phyloP scores from a whole-genome alignment of 176 grass and related monocot genomes.

The Eragrostis nindensis region DNA sequence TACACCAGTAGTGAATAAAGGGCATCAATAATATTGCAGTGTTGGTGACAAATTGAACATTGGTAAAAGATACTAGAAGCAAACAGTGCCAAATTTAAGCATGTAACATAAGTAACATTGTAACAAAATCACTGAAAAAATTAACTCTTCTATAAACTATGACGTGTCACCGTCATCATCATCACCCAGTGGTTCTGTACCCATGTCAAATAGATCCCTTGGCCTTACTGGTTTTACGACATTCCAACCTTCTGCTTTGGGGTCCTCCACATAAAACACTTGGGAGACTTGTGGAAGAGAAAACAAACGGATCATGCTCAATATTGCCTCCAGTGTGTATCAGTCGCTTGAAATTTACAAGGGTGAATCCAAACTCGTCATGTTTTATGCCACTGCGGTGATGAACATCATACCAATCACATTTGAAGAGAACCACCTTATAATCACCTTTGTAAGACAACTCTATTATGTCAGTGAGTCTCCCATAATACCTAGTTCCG shows the following conservation, averaged over 20 bases:
- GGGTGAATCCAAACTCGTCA: background rate
- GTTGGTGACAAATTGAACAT: too few species aligned
- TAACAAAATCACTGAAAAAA: background rate
- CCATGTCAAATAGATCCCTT: constrained; percentile 8
- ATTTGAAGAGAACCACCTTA: background rate
- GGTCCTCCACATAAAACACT: background rate
- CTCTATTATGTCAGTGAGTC: background rate
- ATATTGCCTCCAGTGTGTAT: background rate
- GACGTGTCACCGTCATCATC: background rate
- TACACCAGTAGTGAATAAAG: too few species aligned
- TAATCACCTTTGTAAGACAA: background rate
- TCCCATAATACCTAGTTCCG: background rate
- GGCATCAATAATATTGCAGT: too few species aligned
- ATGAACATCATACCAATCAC: constrained; percentile 6
- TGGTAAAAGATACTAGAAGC: too few species aligned
- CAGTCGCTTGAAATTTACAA: background rate
- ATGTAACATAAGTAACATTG: too few species aligned
- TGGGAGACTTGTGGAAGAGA: constrained; percentile 8
- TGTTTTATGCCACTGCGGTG: background rate
- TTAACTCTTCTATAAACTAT: background rate
- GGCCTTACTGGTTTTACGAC: background rate
- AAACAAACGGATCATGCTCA: constrained; percentile 6
- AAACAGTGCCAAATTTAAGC: too few species aligned
- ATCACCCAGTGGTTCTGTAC: too few species aligned
- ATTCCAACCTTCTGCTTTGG: constrained; percentile 8